Percentiles rank a stretch among this genome's conserved stretches.
These are phyloP conservation scores for Leccinum griseonigrum DNA, from an alignment of 1,284 basidiomycete species.

Conservation along the genomic window DNA sequence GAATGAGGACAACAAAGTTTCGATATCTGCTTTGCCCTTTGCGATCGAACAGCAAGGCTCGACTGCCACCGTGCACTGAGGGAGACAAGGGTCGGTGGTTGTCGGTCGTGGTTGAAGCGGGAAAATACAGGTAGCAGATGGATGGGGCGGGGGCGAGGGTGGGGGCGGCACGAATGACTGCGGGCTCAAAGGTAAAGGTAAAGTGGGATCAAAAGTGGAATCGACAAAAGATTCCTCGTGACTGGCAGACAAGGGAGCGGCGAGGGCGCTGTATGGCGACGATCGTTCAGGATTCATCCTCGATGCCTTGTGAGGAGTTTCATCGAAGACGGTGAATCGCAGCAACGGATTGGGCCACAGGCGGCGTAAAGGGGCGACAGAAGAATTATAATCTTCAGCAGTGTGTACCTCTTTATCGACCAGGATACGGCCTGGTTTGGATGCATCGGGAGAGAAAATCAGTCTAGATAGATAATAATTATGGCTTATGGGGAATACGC, in stretches of 20 bases:
- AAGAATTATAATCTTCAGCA: conserved; percentile 53
- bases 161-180: conserved; percentile 10
- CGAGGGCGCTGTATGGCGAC: conserved; percentile 3
- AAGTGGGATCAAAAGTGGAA: conserved; percentile 1
- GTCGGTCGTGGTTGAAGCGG: conserved; percentile 35
- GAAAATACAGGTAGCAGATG: background rate
- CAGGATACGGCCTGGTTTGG: conserved; percentile 50
- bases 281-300: conserved; percentile 5
- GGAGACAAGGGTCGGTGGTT: conserved; percentile 29
- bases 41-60: conserved; percentile 48
- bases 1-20: conserved; percentile 55
- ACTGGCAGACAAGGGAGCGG: background rate
- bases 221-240: conserved; percentile 7
- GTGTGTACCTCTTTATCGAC: conserved; percentile 59
- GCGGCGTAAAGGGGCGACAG: conserved; percentile 49
- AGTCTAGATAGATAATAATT: conserved; percentile 62
- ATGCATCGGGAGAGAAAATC: conserved; percentile 60
- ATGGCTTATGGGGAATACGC: conserved; percentile 61
- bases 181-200: background rate
- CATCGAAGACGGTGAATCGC: conserved; percentile 60
- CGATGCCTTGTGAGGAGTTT: conserved; percentile 40
- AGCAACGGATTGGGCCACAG: conserved; percentile 56
- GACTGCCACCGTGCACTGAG: background rate
- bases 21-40: conserved; percentile 53
- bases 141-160: background rate